These are phyloP conservation scores for Blepharisma stoltei DNA, from an alignment of 73 alveolate genomes.

Conservation along the genomic window DNA sequence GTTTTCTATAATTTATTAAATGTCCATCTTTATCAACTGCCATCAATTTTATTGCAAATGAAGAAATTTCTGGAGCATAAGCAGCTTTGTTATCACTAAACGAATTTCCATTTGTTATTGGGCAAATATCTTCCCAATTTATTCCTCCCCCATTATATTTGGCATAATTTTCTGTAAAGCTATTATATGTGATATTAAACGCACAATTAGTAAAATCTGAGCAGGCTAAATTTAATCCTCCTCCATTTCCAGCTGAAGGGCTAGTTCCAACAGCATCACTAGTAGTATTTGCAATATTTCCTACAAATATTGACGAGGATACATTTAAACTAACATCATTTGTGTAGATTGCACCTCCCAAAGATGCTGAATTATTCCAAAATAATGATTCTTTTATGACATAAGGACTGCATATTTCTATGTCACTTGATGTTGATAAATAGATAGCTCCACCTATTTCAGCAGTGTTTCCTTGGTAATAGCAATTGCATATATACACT, in stretches of 20 bases:
- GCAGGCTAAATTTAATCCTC: too few species aligned
- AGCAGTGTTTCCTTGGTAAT: too few species aligned
- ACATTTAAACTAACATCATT: too few species aligned
- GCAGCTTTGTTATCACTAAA: not conserved
- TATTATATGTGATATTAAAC: not conserved
- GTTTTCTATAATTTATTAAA: too few species aligned
- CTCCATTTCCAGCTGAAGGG: too few species aligned
- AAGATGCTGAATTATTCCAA: not conserved
- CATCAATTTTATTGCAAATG: not conserved
- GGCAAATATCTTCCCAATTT: not conserved
- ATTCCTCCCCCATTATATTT: slow-evolving; percentile 4
- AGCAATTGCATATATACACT: too few species aligned
- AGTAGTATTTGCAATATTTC: too few species aligned
- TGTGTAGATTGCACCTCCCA: not conserved
- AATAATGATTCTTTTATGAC: not conserved
- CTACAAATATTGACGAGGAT: too few species aligned
- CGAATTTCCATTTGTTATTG: not conserved
- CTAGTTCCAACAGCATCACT: too few species aligned
- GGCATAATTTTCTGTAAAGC: not conserved
- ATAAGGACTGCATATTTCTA: too few species aligned
- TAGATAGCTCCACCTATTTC: too few species aligned
- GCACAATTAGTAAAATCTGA: not conserved
- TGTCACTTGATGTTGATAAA: too few species aligned
- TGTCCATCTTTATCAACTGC: not conserved
- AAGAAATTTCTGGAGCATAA: not conserved